phyloP scores from a whole-genome alignment of 2,329 filamentous ascomycete genomes.

The Sporothrix curviconia region DNA sequence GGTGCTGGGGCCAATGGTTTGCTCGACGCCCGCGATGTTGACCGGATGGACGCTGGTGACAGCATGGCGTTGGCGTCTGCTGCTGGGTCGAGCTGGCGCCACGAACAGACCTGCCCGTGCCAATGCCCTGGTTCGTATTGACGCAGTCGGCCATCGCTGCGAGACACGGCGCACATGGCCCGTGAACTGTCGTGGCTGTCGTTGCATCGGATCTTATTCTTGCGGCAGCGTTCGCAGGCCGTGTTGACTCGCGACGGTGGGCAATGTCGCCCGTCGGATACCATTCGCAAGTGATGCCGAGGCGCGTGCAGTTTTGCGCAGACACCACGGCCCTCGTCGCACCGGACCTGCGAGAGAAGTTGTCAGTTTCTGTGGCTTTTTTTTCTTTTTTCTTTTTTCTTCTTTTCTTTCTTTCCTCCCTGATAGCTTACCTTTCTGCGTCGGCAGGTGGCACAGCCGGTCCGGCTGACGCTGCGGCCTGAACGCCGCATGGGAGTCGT shows the following conservation, averaged over 20 bases:
- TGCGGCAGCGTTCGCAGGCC: constrained; percentile 10
- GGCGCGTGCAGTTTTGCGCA: constrained; percentile 6
- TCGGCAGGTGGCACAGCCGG: constrained; percentile 9
- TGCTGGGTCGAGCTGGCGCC: neutral
- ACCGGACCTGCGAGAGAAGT: neutral
- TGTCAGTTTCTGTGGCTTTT: neutral
- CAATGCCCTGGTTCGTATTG: constrained; percentile 3
- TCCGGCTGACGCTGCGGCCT: constrained; percentile 2
- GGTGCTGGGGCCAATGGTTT: neutral
- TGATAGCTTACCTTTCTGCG: neutral
- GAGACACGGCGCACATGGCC: neutral
- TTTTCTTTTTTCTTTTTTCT: no score
- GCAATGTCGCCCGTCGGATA: constrained; percentile 1
- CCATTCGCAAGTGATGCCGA: constrained; percentile 7
- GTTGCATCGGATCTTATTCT: constrained; percentile 5
- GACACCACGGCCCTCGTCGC: neutral
- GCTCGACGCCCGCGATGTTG: no score
- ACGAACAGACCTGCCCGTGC: neutral
- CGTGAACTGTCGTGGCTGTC: neutral
- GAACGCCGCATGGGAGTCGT: neutral
- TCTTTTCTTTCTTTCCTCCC: neutral
- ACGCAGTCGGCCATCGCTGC: neutral
- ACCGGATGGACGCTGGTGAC: neutral
- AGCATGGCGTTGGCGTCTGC: neutral
- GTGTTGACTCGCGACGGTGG: constrained; percentile 7